phyloP scores from a whole-genome alignment of 495 filamentous ascomycete genomes.

The Penicillium atrosanguineum region DNA sequence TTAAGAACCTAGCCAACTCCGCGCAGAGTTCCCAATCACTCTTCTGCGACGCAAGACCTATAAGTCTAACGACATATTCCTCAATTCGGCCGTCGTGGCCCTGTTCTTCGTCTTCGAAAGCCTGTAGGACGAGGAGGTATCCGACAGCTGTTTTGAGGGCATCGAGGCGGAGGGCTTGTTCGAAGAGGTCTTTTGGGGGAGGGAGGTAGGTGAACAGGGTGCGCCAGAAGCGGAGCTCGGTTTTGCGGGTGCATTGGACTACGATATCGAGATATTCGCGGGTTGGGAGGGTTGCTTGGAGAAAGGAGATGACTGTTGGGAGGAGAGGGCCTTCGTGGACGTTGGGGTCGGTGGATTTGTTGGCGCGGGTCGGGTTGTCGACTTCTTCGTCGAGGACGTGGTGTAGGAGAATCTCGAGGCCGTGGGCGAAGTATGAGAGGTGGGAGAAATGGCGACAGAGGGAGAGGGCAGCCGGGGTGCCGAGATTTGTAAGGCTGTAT shows the following conservation, averaged over 20 bases:
- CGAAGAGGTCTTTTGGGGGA: constrained; percentile 85
- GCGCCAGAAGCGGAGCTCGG: constrained; percentile 91
- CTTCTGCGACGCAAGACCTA: constrained; percentile 77
- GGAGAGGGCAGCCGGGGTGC: constrained; percentile 69
- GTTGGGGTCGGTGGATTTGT: constrained; percentile 34
- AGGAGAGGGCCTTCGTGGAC: constrained; percentile 62
- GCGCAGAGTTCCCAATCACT: constrained; percentile 96
- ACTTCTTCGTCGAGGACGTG: constrained; percentile 94
- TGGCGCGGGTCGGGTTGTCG: constrained; percentile 66
- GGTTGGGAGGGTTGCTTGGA: constrained; percentile 77
- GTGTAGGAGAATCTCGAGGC: constrained; percentile 87
- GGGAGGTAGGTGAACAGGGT: constrained; percentile 89
- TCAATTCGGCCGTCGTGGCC: constrained; percentile 60
- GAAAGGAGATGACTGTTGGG: constrained; percentile 81
- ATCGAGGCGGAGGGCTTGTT: constrained; percentile 78
- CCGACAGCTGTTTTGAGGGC: constrained; percentile 95
- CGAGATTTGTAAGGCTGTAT: constrained; percentile 67
- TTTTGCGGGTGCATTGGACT: constrained; percentile 96
- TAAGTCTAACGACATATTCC: constrained; percentile 68
- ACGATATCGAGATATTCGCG: constrained; percentile 82
- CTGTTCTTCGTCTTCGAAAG: constrained; percentile 82
- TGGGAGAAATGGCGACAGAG: constrained; percentile 79
- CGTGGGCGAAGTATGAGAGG: constrained; percentile 88
- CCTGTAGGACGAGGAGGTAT: constrained; percentile 93
- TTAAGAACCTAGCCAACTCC: constrained; percentile 88